These are phyloP conservation scores for Musa beccarii DNA, from an alignment of 176 grass and related monocot species.

Conservation along the genomic window DNA sequence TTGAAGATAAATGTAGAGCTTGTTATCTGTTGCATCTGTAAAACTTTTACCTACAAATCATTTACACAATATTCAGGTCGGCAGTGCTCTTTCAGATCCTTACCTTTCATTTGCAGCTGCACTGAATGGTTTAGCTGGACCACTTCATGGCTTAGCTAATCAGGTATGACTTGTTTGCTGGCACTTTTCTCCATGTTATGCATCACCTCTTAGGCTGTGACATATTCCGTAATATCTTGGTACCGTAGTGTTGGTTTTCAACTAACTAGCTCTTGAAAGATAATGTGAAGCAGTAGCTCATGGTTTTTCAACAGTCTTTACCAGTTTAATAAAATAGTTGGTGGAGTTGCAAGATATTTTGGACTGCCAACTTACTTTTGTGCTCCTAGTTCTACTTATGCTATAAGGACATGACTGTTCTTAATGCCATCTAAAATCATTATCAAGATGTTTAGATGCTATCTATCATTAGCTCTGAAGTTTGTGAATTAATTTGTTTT, in stretches of 20 bases:
- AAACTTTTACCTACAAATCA: background rate
- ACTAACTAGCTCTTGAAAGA: background rate
- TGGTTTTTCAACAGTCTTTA: background rate
- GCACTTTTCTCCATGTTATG: too few relatives aligned
- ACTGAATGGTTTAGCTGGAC: slow-evolving; percentile 88
- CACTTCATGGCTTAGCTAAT: slow-evolving; percentile 89
- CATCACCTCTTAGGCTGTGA: too few relatives aligned
- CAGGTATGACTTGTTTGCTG: slow-evolving; percentile 38
- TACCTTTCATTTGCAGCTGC: slow-evolving; percentile 93
- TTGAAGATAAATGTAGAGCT: background rate
- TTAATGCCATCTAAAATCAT: background rate
- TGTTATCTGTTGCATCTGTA: background rate
- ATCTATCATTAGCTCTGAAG: too few relatives aligned
- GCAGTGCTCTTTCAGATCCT: slow-evolving; percentile 87
- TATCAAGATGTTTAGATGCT: background rate
- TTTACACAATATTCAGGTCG: slow-evolving; percentile 53
- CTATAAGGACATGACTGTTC: too few relatives aligned
- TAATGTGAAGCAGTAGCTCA: background rate
- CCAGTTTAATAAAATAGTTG: background rate
- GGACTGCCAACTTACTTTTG: too few relatives aligned
- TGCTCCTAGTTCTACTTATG: too few relatives aligned
- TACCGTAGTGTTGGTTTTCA: background rate
- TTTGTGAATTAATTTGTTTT: background rate
- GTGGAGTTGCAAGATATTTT: too few relatives aligned
- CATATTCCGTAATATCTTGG: background rate